These are phyloP conservation scores for Phytophthora tentaculata DNA, from an alignment of 352 stramenopile species.

Conservation along the genomic window DNA sequence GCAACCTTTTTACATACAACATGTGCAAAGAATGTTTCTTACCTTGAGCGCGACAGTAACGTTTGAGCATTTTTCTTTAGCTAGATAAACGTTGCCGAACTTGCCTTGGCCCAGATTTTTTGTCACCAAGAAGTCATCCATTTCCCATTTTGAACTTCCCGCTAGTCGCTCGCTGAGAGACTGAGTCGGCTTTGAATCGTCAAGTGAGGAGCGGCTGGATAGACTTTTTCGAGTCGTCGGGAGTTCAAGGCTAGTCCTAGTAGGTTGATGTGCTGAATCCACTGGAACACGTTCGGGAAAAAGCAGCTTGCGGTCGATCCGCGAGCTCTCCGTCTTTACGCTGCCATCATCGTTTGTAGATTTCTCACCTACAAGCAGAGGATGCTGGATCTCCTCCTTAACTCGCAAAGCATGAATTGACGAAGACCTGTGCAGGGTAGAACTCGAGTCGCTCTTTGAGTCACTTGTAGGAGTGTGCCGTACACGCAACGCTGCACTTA, in stretches of 20 bases:
- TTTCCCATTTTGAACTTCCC: slow-evolving; percentile 67
- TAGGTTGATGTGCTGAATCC: slow-evolving; percentile 22
- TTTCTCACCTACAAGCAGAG: not conserved
- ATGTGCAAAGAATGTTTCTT: not conserved
- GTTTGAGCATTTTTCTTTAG: slow-evolving; percentile 71
- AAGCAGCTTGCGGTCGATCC: slow-evolving; percentile 19
- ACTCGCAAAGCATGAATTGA: not conserved
- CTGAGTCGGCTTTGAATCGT: slow-evolving; percentile 39
- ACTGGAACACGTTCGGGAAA: slow-evolving; percentile 52
- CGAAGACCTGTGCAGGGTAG: not conserved
- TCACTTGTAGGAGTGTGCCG: slow-evolving; percentile 2
- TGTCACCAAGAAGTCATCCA: slow-evolving; percentile 81
- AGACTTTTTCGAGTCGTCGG: slow-evolving; percentile 18
- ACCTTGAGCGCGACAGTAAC: slow-evolving; percentile 85
- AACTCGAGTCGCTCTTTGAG: slow-evolving; percentile 4
- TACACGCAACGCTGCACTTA: slow-evolving; percentile 24
- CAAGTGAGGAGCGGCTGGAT: slow-evolving; percentile 51
- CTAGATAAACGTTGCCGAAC: slow-evolving; percentile 87
- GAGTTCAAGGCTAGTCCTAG: slow-evolving; percentile 19
- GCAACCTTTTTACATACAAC: no score
- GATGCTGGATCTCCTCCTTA: slow-evolving; percentile 18
- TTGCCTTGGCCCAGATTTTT: slow-evolving; percentile 87
- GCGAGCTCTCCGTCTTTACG: not conserved
- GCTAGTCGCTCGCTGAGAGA: slow-evolving; percentile 58
- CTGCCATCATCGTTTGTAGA: not conserved